A percentile compares a stretch with the other conserved stretches of the same genome.
Conservation (phyloP, 75 land plant genomes). For the Pseudotsuga menziesii region DNA sequence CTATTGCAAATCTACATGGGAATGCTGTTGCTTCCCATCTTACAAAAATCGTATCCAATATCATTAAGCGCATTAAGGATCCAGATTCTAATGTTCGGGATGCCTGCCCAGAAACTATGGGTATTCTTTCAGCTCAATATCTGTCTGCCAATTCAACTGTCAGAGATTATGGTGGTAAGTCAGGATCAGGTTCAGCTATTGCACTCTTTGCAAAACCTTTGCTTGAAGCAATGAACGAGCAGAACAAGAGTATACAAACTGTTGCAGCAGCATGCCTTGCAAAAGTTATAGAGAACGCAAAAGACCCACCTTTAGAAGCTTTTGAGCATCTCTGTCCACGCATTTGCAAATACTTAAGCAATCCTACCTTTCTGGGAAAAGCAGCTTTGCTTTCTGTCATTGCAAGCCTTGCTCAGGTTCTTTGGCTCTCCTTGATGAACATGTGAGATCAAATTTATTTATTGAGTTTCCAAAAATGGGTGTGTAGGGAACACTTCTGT, state of each 20-base stretch:
- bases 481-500: not conserved
- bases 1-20: conserved; percentile 25
- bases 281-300: conserved; percentile 25
- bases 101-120: conserved; percentile 38
- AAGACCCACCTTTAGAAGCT: conserved; percentile 17
- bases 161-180: conserved; percentile 7
- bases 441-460: not conserved
- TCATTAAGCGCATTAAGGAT: conserved; percentile 28
- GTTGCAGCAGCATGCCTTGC: conserved; percentile 40
- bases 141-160: not conserved
- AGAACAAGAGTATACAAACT: conserved; percentile 18
- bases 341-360: conserved; percentile 22
- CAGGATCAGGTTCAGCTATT: conserved; percentile 3
- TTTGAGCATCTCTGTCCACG: conserved; percentile 26
- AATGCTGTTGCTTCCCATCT: conserved; percentile 26
- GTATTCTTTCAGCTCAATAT: conserved; percentile 22
- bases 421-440: not conserved
- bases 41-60: conserved; percentile 25
- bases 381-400: conserved; percentile 32
- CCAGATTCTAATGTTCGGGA: conserved; percentile 39
- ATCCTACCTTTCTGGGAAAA: conserved; percentile 29
- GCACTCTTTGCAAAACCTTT: conserved; percentile 33
- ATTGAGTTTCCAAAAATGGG: not conserved
- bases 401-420: conserved; percentile 32
- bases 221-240: conserved; percentile 36